Base-by-base conservation (phyloP, 192 early-diverging fungal genomes). In the Gaertneriomyces semiglobifer region DNA sequence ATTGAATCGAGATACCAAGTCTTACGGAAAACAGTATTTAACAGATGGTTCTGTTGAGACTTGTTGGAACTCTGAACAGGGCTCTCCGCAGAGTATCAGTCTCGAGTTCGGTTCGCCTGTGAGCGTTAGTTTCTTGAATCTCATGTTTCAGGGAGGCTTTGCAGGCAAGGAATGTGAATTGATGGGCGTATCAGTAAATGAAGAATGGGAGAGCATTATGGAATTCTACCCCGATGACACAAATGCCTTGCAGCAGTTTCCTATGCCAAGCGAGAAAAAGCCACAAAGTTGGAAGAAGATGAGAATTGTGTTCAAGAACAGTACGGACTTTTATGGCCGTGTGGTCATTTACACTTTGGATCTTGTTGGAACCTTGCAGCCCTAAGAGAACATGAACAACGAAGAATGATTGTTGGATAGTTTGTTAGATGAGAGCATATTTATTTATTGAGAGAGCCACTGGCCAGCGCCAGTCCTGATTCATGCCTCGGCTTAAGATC, bases 11-110 rank as follows among this genome's bases (percentile, higher is more conserved):
- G 92, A 97, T 65, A 78, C 74, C 7, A 71, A 79, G 14, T 81
- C 76, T 46, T 92, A 84, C 64, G 94, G 93, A 62, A 95, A 93
- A 65, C 84, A 93, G 58, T 78, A 84, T 73, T 71, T 97, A 40
- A 89, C 83, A 11, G 94, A 97, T 69, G 80, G 81, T 25, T 84
- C 65, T 66, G 71, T 75, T 43, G 93, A 95, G 58, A 97, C 94
- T 0, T 97, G 94, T 76, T 97, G 94, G 94, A 95, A 94, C 76
- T 93, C 90, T 18, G 92, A 93, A 65, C 85, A 89, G 74, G 89
- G 90, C 39, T 66, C 82, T 12, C 88, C 92, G 4, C 92, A 94
- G 79, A 81, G 79, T 63, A 86, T 94, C 33, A 58, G 84, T 19
- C 54, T 94, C 4, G 85, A 91, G 64, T 92, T 92, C 61, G 75